These are phyloP conservation scores for Barbarea vulgaris DNA, from an alignment of 345 rosid genomes.

Conservation along the genomic window DNA sequence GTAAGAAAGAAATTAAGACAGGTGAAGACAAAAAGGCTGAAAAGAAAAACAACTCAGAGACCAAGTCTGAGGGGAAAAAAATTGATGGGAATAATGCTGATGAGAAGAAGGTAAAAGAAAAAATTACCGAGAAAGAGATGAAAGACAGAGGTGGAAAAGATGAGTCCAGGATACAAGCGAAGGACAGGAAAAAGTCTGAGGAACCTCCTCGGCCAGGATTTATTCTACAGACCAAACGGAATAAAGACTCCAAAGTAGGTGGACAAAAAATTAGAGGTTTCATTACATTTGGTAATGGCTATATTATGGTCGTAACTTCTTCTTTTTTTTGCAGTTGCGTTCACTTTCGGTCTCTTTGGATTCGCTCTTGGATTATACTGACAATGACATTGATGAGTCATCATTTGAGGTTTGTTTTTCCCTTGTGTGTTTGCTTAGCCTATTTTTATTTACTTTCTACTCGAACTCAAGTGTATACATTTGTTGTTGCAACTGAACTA, in stretches of 20 bases:
- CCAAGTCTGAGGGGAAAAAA: slow-evolving; percentile 47
- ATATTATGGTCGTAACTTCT: slow-evolving; percentile 1
- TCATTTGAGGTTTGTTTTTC: slow-evolving; percentile 73
- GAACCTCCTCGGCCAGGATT: slow-evolving; percentile 90
- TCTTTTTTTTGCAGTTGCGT: slow-evolving; percentile 55
- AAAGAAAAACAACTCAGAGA: slow-evolving; percentile 45
- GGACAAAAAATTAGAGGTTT: slow-evolving; percentile 16
- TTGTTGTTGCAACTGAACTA: slow-evolving; percentile 14
- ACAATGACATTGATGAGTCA: slow-evolving; percentile 88
- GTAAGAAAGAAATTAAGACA: slow-evolving; percentile 45
- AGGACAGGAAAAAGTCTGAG: slow-evolving; percentile 72
- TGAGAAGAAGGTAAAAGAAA: slow-evolving; percentile 49
- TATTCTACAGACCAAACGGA: slow-evolving; percentile 60
- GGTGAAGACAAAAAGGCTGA: slow-evolving; percentile 48
- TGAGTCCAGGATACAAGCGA: slow-evolving; percentile 55
- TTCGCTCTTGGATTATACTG: slow-evolving; percentile 89
- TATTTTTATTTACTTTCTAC: slow-evolving; percentile 10
- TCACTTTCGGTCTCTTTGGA: slow-evolving; percentile 86
- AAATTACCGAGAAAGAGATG: slow-evolving; percentile 48
- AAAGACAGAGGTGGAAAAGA: slow-evolving; percentile 55
- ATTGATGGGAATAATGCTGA: slow-evolving; percentile 44
- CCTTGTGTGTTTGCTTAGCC: background rate
- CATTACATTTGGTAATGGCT: slow-evolving; percentile 7
- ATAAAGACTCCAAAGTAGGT: slow-evolving; percentile 75
- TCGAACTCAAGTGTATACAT: slow-evolving; percentile 14